Evolutionary conservation across 208 protist genomes (phyloP), one percentile per base, ranked within the genome.

Genomic region (Leishmania major): DNA sequence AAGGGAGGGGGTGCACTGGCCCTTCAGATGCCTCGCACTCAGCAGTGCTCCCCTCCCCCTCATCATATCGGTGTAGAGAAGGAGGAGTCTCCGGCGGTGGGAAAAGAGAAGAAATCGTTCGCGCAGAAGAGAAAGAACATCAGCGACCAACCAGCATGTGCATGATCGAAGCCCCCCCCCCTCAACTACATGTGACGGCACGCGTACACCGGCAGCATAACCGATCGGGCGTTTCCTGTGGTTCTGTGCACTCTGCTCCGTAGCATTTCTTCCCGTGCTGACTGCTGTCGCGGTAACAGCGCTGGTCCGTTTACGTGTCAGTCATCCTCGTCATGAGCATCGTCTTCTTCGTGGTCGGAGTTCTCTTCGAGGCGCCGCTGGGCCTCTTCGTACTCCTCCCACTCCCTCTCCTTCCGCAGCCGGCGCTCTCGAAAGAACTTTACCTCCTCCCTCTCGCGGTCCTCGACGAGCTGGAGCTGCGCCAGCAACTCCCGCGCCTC

Each of bases 381-480:
- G 71, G 91, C 83, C 45, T 57, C 84, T 45, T 91, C 88, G 81
- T 91, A 90, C 78, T 85, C 89, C 75, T 95, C 89, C 92, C 94
- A 96, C 78, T 95, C 92, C 79, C 88, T 89, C 79, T 96, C 93
- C 74, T 95, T 93, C 77, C 94, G 90, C 31, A 87, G 84, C 0
- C 90, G 88, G 2, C 87, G 89, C 85, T 97, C 92, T 0, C 84
- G 84, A 69, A 97, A 95, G 71, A 96, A 96, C 22, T 91, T 86
- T 53, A 87, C 89, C 72, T 97, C 93, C 77, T 93, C 93, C 57
- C 76, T 76, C 78, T 97, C 93, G 13, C 87, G 92, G 75, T 97
- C 92, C 84, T 97, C 93, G 31, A 97, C 92, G 31, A 94, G 75
- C n/a, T 83, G 85, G 70, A 97, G 85, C 84, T 97, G 94, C 75